Evolutionary conservation across 208 protist genomes (phyloP), one percentile per base, ranked within the genome.

Genomic region (Trypanosoma lewisi): DNA sequence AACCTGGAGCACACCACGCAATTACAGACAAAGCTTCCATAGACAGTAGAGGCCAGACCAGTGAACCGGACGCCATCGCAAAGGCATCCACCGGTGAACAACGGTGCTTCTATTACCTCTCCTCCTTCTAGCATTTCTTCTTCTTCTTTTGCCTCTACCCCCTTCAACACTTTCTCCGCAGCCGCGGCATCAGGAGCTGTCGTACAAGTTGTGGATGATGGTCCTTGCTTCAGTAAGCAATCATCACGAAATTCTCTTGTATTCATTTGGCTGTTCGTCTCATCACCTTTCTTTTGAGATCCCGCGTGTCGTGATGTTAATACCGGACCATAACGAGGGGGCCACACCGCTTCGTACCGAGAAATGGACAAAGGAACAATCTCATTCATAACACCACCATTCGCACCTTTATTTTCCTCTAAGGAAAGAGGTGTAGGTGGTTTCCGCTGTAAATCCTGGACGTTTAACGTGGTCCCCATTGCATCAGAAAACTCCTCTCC

Each of bases 1-100:
- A 82, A 67, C 11, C 73, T 64, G 7, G 59, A 63, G 53, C 87
- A 94, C 4, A 73, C 84, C 19, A 74, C 25, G 48, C 87, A 94
- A 45, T 71, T 67, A 44, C 87, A 94, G 4, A 90, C 53, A 57
- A 94, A 91, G 21, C 78, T 83, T 50, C 87, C 87, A 65, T 84
- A 94, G 30, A 94, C 84, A 59, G 61, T 64, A 37, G 84, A 94
- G 14, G 88, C 67, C 28, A 58, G 64, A 6, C 80, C 77, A 41
- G 14, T 21, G 33, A 79, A 55, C 11, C 49, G 56, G 12, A 68
- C 45, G 11, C 64, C 64, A 12, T 78, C 75, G 68, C 87, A 94
- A 28, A 91, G 58, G 63, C 87, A 94, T 8, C 65, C 12, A 9
- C 80, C 84, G 21, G 25, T 58, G 55, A 91, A 88, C 12, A 49